These are phyloP conservation scores for Bretziella fagacearum DNA, from an alignment of 2,329 filamentous ascomycete species.

Conservation along the genomic window DNA sequence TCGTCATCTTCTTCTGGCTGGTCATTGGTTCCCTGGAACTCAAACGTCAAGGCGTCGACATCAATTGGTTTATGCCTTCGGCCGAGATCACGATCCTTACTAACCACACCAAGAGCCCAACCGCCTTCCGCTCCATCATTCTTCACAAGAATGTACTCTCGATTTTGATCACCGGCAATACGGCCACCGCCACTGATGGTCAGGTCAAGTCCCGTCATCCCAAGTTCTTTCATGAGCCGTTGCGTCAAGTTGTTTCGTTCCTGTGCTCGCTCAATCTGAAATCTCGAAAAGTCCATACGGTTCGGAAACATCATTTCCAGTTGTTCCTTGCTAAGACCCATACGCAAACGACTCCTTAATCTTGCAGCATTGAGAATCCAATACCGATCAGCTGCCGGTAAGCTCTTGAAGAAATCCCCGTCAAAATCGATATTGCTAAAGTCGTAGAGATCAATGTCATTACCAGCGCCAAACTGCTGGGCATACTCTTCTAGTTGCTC, in stretches of 20 bases:
- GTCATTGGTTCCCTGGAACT: conserved; percentile 38
- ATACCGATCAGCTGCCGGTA: conserved; percentile 81
- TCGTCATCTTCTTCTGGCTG: conserved; percentile 41
- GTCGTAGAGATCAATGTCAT: conserved; percentile 84
- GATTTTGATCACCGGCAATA: conserved; percentile 69
- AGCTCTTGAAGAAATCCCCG: conserved; percentile 80
- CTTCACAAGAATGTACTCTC: conserved; percentile 91
- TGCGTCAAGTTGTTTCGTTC: conserved; percentile 93
- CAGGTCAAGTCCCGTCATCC: conserved; percentile 63
- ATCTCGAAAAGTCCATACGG: conserved; percentile 89
- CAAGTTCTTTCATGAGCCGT: conserved; percentile 81
- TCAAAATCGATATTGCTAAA: conserved; percentile 99
- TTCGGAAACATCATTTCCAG: conserved; percentile 93
- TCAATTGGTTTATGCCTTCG: conserved; percentile 80
- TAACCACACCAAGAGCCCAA: conserved; percentile 89
- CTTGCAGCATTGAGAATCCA: conserved; percentile 94
- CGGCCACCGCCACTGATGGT: conserved; percentile 44
- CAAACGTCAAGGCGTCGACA: conserved; percentile 51
- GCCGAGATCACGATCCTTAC: conserved; percentile 63
- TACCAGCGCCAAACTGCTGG: conserved; percentile 74
- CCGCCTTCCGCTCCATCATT: conserved; percentile 90
- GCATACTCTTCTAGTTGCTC: conserved; percentile 92
- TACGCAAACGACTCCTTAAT: conserved; percentile 69
- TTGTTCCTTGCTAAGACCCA: conserved; percentile 95
- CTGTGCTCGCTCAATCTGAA: conserved; percentile 85